Evolutionary conservation across 2,329 filamentous ascomycete species (phyloP).

Genomic region (Aspergillus neotritici): DNA sequence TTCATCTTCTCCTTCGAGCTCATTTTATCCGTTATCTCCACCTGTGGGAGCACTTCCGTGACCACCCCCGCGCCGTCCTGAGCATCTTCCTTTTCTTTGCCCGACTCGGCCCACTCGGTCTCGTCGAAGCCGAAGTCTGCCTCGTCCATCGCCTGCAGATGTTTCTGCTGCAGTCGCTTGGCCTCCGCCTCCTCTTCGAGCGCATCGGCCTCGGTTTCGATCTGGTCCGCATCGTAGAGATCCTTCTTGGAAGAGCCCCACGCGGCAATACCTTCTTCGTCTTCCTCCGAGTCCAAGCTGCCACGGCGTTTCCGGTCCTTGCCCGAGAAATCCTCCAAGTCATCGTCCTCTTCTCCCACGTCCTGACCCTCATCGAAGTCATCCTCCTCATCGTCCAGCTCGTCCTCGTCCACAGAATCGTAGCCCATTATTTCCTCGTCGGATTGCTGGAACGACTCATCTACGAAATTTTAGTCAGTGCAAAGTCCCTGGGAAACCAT

Average conservation of each 20-base stretch:
- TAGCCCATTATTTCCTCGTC: conserved; percentile 60
- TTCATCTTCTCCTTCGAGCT: conserved; percentile 65
- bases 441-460: conserved; percentile 52
- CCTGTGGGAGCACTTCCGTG: conserved; percentile 77
- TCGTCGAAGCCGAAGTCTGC: conserved; percentile 93
- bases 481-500: conserved; percentile 6
- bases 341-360: conserved; percentile 10
- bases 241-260: conserved; percentile 87
- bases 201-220: conserved; percentile 67
- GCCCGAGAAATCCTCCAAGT: conserved; percentile 19
- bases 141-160: conserved; percentile 79
- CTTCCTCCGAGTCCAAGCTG: conserved; percentile 30
- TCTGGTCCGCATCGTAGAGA: conserved; percentile 83
- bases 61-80: conserved; percentile 54
- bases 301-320: conserved; percentile 19
- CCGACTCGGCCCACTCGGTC: conserved; percentile 68
- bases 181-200: conserved; percentile 90
- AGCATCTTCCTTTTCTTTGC: conserved; percentile 41
- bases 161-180: conserved; percentile 81
- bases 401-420: conserved; percentile 38
- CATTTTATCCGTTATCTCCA: conserved; percentile 78
- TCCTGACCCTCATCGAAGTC: conserved; percentile 6
- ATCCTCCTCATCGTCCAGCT: conserved; percentile 33
- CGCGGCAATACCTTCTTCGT: conserved; percentile 58
- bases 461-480: conserved; percentile 30